These are phyloP conservation scores for Dendrobium nobile DNA, from an alignment of 106 monocot genomes.

Conservation along the genomic window DNA sequence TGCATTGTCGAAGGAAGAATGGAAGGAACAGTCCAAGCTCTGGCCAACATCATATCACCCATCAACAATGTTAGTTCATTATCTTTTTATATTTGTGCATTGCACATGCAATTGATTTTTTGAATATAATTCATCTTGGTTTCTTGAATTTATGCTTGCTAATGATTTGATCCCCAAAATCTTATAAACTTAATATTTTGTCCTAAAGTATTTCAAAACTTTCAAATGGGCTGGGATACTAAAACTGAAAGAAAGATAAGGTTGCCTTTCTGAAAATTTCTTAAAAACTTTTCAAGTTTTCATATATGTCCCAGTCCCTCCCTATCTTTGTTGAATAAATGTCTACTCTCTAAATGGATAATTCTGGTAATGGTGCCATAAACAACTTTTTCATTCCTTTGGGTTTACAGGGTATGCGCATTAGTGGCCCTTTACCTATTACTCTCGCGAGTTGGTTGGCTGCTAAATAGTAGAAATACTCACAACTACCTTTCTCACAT, in stretches of 20 bases:
- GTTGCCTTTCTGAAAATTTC: not conserved
- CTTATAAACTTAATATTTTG: not conserved
- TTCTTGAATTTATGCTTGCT: not conserved
- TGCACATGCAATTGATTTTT: not conserved
- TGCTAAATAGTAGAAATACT: no score
- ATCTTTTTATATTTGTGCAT: slow-evolving; percentile 1
- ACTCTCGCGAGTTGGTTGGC: no score
- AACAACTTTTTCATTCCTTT: no score
- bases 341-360: no score
- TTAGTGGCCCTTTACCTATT: no score
- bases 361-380: no score
- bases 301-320: no score
- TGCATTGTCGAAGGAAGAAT: slow-evolving; percentile 85
- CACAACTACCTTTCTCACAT: not conserved
- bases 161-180: not conserved
- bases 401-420: no score
- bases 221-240: not conserved
- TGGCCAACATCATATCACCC: slow-evolving; percentile 99
- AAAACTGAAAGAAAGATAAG: not conserved
- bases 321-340: no score
- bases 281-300: not conserved
- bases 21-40: slow-evolving; percentile 87
- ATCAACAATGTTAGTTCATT: slow-evolving; percentile 31
- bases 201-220: not conserved
- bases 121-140: not conserved